Conservation (phyloP, 495 filamentous ascomycete genomes). For the Daldinia decipiens region DNA sequence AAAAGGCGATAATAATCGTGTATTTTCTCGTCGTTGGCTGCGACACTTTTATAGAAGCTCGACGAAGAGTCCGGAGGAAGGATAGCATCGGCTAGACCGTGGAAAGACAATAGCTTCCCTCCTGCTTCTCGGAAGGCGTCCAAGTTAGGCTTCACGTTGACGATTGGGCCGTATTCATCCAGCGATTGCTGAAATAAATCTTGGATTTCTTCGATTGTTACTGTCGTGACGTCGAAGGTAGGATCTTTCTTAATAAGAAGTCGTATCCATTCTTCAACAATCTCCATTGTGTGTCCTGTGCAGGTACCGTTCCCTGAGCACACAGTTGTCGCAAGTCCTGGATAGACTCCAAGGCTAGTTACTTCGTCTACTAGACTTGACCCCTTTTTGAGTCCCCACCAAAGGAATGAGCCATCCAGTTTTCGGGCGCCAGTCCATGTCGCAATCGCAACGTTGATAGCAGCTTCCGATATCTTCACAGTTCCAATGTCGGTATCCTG, state of each 20-base stretch:
- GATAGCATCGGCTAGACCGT: constrained; percentile 49
- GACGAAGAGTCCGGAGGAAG: constrained; percentile 47
- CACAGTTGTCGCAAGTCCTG: constrained; percentile 32
- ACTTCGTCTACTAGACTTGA: constrained; percentile 7
- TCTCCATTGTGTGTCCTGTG: constrained; percentile 10
- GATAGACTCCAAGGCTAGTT: neutral
- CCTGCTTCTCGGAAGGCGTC: constrained; percentile 48
- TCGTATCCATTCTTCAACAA: constrained; percentile 34
- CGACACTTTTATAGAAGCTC: constrained; percentile 44
- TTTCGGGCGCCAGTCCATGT: constrained; percentile 41
- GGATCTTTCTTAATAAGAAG: constrained; percentile 38
- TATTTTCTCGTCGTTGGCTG: constrained; percentile 29
- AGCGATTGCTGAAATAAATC: constrained; percentile 42
- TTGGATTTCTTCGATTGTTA: constrained; percentile 25
- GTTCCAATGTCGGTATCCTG: constrained; percentile 17
- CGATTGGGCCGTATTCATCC: constrained; percentile 46
- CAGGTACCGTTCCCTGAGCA: constrained; percentile 35
- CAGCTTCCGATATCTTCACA: constrained; percentile 20
- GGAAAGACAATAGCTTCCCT: constrained; percentile 55
- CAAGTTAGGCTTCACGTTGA: constrained; percentile 52
- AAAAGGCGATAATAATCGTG: constrained; percentile 51
- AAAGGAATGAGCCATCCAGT: constrained; percentile 16
- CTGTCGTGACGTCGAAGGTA: constrained; percentile 34
- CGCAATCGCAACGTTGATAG: constrained; percentile 34
- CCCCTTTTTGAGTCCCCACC: constrained; percentile 35